phyloP scores from a whole-genome alignment of 2,329 filamentous ascomycete species.

The Xylariaceae sp. region DNA sequence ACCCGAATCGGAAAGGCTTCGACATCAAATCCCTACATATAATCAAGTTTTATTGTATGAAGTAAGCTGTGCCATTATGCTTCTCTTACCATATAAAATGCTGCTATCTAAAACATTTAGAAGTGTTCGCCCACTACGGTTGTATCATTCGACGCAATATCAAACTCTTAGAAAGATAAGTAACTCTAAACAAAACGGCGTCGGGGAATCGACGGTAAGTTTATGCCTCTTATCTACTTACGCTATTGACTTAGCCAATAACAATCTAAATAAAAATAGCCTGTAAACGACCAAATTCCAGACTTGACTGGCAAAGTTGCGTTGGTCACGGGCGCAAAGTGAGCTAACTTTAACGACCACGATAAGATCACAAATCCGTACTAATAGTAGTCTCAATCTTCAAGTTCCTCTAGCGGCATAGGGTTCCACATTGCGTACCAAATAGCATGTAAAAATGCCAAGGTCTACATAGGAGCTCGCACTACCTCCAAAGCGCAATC shows the following conservation, averaged over 20 bases:
- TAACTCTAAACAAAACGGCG: background rate
- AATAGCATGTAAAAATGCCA: background rate
- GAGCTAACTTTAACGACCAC: background rate
- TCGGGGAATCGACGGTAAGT: no score
- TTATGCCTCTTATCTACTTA: no score
- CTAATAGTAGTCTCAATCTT: background rate
- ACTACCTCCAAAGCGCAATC: background rate
- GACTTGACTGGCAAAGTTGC: background rate
- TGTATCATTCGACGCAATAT: background rate
- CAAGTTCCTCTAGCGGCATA: background rate
- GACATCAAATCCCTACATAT: no score
- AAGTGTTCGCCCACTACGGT: background rate
- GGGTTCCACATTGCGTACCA: slow-evolving; percentile 1
- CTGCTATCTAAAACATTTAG: background rate
- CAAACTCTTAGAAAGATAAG: background rate
- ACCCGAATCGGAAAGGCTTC: no score
- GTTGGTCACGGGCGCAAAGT: background rate
- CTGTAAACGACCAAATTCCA: background rate
- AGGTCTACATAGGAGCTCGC: slow-evolving; percentile 2
- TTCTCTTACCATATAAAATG: background rate
- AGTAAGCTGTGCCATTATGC: no score
- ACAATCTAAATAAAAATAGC: background rate
- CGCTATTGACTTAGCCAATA: background rate
- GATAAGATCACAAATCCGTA: background rate
- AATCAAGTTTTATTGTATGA: no score